A percentile compares a stretch with the other conserved stretches of the same genome.
phyloP scores from a whole-genome alignment of 1,284 basidiomycete species.

The Boletus smithii region DNA sequence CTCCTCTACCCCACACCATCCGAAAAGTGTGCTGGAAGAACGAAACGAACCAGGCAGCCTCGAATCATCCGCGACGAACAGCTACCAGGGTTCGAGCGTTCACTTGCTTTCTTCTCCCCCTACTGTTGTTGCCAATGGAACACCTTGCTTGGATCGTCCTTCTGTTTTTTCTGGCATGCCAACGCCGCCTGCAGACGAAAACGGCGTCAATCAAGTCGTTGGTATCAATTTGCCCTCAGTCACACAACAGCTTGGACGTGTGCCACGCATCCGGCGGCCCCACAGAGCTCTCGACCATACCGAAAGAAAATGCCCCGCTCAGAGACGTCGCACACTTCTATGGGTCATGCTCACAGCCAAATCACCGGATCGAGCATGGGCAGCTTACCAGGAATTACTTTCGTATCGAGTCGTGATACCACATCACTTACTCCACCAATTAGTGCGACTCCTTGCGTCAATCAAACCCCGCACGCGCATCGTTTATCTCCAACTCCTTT shows the following conservation, averaged over 20 bases:
- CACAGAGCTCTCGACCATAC: background rate
- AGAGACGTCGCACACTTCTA: conserved; percentile 25
- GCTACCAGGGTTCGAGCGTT: background rate
- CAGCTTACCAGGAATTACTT: conserved; percentile 49
- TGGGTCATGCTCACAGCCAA: conserved; percentile 37
- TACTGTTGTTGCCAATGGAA: background rate
- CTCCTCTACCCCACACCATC: conserved; percentile 1
- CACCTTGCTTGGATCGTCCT: background rate
- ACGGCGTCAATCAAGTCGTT: conserved; percentile 5
- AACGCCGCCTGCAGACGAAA: conserved; percentile 1
- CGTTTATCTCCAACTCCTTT: conserved; percentile 59
- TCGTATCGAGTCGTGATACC: conserved; percentile 39
- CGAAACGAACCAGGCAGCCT: background rate
- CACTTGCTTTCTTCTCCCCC: background rate
- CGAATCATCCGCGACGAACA: background rate
- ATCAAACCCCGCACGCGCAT: conserved; percentile 53
- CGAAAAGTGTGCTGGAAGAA: conserved; percentile 1
- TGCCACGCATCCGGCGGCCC: background rate
- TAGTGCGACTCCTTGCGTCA: conserved; percentile 53
- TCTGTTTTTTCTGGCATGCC: background rate
- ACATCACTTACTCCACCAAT: conserved; percentile 54
- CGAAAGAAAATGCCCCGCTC: conserved; percentile 21
- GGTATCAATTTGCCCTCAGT: conserved; percentile 4
- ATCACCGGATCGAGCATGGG: conserved; percentile 53
- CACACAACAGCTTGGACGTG: conserved; percentile 2